phyloP scores from a whole-genome alignment of 768 basidiomycete species.

The Hysterangium stoloniferum region DNA sequence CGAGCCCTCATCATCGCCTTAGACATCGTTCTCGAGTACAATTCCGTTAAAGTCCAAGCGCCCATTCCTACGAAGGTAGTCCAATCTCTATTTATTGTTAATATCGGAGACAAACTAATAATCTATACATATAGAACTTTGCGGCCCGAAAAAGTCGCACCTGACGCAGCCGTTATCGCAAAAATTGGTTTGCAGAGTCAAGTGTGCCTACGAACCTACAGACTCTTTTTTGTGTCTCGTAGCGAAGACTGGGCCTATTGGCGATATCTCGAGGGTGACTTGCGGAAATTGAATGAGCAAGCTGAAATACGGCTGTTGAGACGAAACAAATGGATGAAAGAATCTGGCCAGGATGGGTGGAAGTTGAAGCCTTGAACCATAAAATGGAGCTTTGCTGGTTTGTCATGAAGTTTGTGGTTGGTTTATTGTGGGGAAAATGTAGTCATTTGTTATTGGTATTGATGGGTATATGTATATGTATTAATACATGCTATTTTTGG shows the following conservation, averaged over 20 bases:
- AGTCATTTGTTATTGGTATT: too few species aligned
- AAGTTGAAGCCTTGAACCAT: too few species aligned
- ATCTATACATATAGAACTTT: constrained; percentile 27
- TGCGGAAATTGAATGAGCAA: background rate
- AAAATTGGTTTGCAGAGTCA: constrained; percentile 68
- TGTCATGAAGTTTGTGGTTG: too few species aligned
- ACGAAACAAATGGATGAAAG: constrained; percentile 2
- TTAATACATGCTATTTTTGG: too few species aligned
- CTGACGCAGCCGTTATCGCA: constrained; percentile 26
- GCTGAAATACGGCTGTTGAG: background rate
- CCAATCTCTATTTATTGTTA: background rate
- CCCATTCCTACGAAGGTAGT: constrained; percentile 65
- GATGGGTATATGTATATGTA: too few species aligned
- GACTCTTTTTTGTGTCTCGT: constrained; percentile 67
- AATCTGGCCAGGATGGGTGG: constrained; percentile 1
- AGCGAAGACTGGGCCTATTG: constrained; percentile 61
- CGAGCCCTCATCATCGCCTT: constrained; percentile 1
- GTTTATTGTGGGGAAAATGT: too few species aligned
- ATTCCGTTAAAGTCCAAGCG: constrained; percentile 39
- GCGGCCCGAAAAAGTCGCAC: constrained; percentile 25
- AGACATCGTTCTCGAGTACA: constrained; percentile 55
- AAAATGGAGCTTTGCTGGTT: too few species aligned
- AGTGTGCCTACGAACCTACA: constrained; percentile 76
- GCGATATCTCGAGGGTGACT: background rate
- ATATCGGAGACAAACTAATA: constrained; percentile 1